phyloP scores from a whole-genome alignment of 2,329 filamentous ascomycete genomes.

The Colletotrichum sp. region DNA sequence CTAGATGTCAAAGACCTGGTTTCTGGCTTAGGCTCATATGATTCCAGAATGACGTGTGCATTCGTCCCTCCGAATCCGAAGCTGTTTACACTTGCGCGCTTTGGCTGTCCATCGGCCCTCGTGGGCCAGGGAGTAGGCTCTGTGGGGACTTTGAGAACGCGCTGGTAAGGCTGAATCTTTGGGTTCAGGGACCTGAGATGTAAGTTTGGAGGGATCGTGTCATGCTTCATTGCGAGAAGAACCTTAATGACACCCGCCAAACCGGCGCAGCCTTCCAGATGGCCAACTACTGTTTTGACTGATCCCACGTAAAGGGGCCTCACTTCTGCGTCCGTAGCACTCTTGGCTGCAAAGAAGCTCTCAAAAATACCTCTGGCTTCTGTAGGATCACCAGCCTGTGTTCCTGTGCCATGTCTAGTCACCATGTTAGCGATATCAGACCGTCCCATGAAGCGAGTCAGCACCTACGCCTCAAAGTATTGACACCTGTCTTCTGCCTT shows the following conservation, averaged over 20 bases:
- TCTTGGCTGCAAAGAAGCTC: conserved; percentile 16
- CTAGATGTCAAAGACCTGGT: not conserved
- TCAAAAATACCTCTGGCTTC: conserved; percentile 45
- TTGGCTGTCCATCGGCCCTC: conserved; percentile 23
- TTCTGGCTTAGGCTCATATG: not conserved
- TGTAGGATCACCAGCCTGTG: conserved; percentile 47
- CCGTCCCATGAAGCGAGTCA: conserved; percentile 17
- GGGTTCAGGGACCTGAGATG: conserved; percentile 22
- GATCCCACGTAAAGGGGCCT: conserved; percentile 26
- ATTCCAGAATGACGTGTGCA: conserved; percentile 29
- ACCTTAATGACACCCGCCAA: conserved; percentile 12
- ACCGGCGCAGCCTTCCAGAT: conserved; percentile 25
- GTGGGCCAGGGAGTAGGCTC: conserved; percentile 27
- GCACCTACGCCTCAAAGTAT: conserved; percentile 47
- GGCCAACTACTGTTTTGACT: conserved; percentile 31
- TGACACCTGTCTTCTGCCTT: conserved; percentile 28
- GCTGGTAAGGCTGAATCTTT: not conserved
- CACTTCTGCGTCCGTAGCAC: not conserved
- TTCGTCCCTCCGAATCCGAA: conserved; percentile 33
- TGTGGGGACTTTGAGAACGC: conserved; percentile 26
- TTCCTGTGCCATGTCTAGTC: conserved; percentile 49
- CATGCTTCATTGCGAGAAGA: not conserved
- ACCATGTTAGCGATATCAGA: not conserved
- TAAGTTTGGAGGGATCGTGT: not conserved
- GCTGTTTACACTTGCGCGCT: conserved; percentile 39